These are phyloP conservation scores for Nicotiana sylvestris DNA, from an alignment of 257 asterid species.

Conservation along the genomic window DNA sequence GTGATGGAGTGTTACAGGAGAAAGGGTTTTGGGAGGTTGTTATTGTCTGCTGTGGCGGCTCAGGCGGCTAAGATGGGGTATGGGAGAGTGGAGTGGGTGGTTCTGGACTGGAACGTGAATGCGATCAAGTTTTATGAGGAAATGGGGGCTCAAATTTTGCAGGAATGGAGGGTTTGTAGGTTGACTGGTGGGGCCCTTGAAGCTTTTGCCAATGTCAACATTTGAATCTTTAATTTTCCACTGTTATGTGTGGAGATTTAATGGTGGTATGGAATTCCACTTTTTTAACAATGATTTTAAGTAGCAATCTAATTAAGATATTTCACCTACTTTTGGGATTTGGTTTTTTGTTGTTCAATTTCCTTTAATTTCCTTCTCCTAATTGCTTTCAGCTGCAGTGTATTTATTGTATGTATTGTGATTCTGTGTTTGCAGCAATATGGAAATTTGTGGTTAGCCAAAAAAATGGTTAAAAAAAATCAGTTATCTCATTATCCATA, in stretches of 20 bases:
- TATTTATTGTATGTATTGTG: too few relatives aligned
- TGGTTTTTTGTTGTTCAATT: too few relatives aligned
- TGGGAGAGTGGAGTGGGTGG: constrained; percentile 94
- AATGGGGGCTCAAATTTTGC: constrained; percentile 73
- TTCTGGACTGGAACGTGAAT: constrained; percentile 71
- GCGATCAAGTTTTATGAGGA: constrained; percentile 72
- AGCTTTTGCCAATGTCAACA: constrained; percentile 39
- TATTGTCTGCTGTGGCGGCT: constrained; percentile 67
- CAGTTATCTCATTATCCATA: too few relatives aligned
- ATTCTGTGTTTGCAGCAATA: too few relatives aligned
- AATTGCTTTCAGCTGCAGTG: too few relatives aligned
- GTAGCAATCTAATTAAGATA: too few relatives aligned
- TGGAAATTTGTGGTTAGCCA: too few relatives aligned
- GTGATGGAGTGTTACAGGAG: constrained; percentile 84
- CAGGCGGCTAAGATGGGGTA: constrained; percentile 92
- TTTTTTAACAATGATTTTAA: too few relatives aligned
- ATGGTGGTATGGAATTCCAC: neutral
- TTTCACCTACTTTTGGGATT: too few relatives aligned
- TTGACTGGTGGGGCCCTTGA: constrained; percentile 64
- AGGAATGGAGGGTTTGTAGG: constrained; percentile 86
- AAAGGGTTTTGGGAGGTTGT: constrained; percentile 69
- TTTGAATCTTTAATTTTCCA: neutral
- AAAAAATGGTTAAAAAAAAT: too few relatives aligned
- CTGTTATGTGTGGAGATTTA: neutral
- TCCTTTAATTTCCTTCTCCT: too few relatives aligned